Evolutionary conservation across 1,284 basidiomycete species (phyloP), one percentile per base, ranked within the genome.

Genomic region (Tilletia caries): DNA sequence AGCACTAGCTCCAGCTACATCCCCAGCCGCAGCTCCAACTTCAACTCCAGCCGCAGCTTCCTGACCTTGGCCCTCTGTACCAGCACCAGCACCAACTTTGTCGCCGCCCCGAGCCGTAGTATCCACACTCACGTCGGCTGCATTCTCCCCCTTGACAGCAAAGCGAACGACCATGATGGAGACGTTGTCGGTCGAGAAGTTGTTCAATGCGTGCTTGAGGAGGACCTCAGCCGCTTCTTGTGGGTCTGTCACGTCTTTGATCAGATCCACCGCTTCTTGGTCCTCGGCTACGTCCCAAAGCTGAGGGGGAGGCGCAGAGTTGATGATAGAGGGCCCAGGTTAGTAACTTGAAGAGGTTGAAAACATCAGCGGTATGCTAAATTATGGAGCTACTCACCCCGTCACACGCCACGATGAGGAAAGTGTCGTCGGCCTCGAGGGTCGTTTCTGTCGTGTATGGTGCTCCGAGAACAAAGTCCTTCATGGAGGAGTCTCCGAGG

Each of bases 401-500:
- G 84, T 99, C 96, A 82, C 96, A 99, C 33, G 96, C 96, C 68
- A 98, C 87, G 74, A 99, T 93, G 69, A 99, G 83, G 85, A 95
- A 95, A 82, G 96, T 92, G 83, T 99, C 96, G 12, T 93, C 90
- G 13, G 92, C 89, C 68, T 89, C 91, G 23, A 99, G 86, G 72
- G 91, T 90, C 5, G 95, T 98, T 84, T 98, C 94, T 20, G 96
- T 98, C 18, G 96, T 99, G 84, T 97, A 99, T 12, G 96, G 96
- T 44, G 92, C 89, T 0, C 96, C 96, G 54, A 98, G 95, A 8
- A 99, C 95, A 82, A 96, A 99, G 80, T 98, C 95, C 85, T 99
- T 99, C 95, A 99, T 98, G 6, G 93, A 92, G 0, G 93, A 91
- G 83, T 99, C 96, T 62, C 96, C 96, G 54, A 99, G 86, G 75